phyloP scores from a whole-genome alignment of 768 basidiomycete genomes.

The Gymnopilus dilepis region DNA sequence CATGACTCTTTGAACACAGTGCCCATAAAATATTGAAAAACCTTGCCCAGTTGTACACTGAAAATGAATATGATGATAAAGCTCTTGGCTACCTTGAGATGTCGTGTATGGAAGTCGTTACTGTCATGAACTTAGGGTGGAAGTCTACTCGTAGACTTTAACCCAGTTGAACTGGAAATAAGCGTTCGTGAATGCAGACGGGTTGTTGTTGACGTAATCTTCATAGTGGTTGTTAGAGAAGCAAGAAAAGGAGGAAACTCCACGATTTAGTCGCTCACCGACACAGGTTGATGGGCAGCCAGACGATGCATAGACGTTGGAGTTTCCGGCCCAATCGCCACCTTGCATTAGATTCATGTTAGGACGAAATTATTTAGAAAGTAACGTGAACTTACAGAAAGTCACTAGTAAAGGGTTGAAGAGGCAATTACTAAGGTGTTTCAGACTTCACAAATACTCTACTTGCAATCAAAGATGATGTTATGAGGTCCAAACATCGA shows the following conservation, averaged over 20 bases:
- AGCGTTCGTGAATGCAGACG: conserved; percentile 66
- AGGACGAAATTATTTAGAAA: background rate
- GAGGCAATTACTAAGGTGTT: background rate
- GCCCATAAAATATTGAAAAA: background rate
- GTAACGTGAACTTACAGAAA: conserved; percentile 54
- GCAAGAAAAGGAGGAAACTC: background rate
- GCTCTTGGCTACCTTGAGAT: too few relatives aligned
- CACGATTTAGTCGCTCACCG: conserved; percentile 38
- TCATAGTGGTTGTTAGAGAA: background rate
- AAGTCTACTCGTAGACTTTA: conserved; percentile 40
- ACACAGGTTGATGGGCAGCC: conserved; percentile 61
- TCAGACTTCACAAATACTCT: conserved; percentile 19
- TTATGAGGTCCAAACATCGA: conserved; percentile 61
- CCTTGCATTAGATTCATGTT: conserved; percentile 28
- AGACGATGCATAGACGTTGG: conserved; percentile 43
- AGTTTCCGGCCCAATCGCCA: conserved; percentile 61
- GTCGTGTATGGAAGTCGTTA: background rate
- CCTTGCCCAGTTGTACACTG: background rate
- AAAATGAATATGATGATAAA: too few relatives aligned
- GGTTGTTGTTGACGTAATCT: conserved; percentile 74
- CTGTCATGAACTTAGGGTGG: background rate
- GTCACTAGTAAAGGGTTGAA: conserved; percentile 45
- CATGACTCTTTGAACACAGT: background rate
- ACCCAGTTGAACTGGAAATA: conserved; percentile 75
- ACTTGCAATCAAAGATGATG: conserved; percentile 66